Evolutionary conservation across 2,329 filamentous ascomycete genomes (phyloP), one percentile per base, ranked within the genome.

Genomic region (Dothidotthia symphoricarpi): DNA sequence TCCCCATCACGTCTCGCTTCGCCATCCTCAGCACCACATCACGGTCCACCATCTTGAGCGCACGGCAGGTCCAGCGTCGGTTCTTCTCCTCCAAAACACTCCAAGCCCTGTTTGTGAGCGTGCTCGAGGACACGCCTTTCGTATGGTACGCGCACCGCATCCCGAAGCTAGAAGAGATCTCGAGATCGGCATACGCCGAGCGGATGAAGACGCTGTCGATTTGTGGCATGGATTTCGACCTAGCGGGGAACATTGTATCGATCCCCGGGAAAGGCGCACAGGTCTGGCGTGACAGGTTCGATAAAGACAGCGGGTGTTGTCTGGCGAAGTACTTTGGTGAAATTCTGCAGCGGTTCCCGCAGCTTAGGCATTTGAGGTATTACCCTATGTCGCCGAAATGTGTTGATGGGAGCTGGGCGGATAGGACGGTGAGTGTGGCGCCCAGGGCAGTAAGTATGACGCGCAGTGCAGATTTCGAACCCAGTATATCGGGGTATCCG

Each of bases 1-100:
- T 41, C n/a, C 31, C 34, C n/a, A 10, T 25, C 3, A 39, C 33
- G 10, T 36, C 44, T 17, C 45, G 42, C 9, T 46, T 41, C 19
- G n/a, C 36, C 14, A 36, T 28, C 5, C 28, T 49, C 9, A 32
- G 34, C 16, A n/a, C 14, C 7, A 16, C 24, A n/a, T 49, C 39
- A 3, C 29, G 31, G 25, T 6, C 30, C 13, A 24, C 31, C 14
- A 31, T 49, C 16, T 28, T 43, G 10, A 24, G 14, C 17, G 36
- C 39, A 26, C 34, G 39, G 12, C 32, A 35, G 12, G 41, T 43
- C 6, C 31, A 16, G 13, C 36, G 24, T 24, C 31, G 28, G 17
- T 47, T 42, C 7, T 19, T 9, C 9, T 14, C 28, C 8, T 41
- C 44, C 3, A 39, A 32, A 4, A 11, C 31, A 4, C 9, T 44